Base-by-base conservation (phyloP, 352 stramenopile species). In the Globisporangium parvum region DNA sequence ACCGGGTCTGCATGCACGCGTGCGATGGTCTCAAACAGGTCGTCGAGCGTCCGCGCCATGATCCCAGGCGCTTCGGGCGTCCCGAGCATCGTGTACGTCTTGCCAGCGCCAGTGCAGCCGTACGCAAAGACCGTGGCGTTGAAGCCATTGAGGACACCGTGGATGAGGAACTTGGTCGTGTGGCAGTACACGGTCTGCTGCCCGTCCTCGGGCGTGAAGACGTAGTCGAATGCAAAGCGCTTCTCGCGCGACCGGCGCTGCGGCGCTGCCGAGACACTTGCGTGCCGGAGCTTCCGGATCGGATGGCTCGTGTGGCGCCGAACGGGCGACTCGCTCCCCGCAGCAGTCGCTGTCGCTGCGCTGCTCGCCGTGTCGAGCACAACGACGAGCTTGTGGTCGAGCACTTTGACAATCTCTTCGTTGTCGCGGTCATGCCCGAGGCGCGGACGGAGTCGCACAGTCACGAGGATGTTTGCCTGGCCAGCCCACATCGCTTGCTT, bases 91-190 rank as follows among this genome's bases (percentile, higher is more conserved):
- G 89, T 97, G 60, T 96, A 91, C 17, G 89, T 97, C 73, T 93
- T 97, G 24, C 89, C 88, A 17, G 78, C 82, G 10, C 89, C 89
- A 15, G 89, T 97, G 60, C 83, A 89, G 18, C 89, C 88, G 51
- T 97, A 90, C 0, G 88, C 87, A 65, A 97, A 96, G n/a, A 97
- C 89, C 0, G 90, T 97, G 4, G 86, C 87, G 60, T 97, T 96
- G 59, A 85, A 95, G 26, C 88, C 88, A 53, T 96, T 82, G 20
- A 97, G 60, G 3, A 94, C 84, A 6, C 82, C 87, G 14, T 93
- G 75, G 47, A 98, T 83, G 17, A 98, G 59, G 47, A 91, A 91
- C 65, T 91, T 85, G 18, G 88, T 93, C 12, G 90, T 96, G 49
- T 92, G 67, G 23, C 77, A 71, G 57, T 96, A 98, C 48, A 97